These are phyloP conservation scores for Phytophthora constricta DNA, from an alignment of 352 stramenopile species.

Conservation along the genomic window DNA sequence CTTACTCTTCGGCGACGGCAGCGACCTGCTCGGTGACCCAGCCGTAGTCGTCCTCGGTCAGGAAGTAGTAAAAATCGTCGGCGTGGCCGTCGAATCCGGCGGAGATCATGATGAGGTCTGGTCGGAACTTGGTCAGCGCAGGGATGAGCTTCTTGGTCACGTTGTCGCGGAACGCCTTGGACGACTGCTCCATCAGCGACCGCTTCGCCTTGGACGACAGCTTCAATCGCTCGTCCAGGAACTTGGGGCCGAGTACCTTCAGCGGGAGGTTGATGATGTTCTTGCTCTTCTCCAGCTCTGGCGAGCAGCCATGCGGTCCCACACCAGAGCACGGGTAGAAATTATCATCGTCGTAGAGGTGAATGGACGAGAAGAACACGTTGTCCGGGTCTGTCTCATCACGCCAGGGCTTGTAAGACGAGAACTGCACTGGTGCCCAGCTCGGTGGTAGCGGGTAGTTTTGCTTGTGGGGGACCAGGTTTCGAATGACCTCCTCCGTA, in stretches of 20 bases:
- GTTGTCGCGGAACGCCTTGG: constrained; percentile 50
- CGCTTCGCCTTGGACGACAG: constrained; percentile 63
- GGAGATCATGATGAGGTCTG: constrained; percentile 76
- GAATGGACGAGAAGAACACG: constrained; percentile 72
- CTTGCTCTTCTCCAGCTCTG: constrained; percentile 47
- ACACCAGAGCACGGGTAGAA: constrained; percentile 70
- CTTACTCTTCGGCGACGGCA: constrained; percentile 92
- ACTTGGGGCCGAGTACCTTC: constrained; percentile 55
- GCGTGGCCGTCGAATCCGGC: constrained; percentile 71
- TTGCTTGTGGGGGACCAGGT: constrained; percentile 66
- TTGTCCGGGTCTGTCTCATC: constrained; percentile 69
- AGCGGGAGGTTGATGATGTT: constrained; percentile 70
- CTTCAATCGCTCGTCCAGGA: constrained; percentile 64
- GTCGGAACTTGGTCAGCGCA: constrained; percentile 51
- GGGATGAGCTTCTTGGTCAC: constrained; percentile 55
- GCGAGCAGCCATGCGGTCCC: constrained; percentile 53
- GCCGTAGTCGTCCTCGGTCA: constrained; percentile 87
- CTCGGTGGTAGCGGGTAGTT: constrained; percentile 69
- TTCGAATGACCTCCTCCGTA: constrained; percentile 70
- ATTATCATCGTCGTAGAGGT: constrained; percentile 67
- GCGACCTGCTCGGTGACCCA: constrained; percentile 88
- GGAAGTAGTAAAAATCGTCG: constrained; percentile 75
- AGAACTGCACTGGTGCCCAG: constrained; percentile 63
- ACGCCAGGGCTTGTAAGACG: constrained; percentile 73
- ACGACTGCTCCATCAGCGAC: constrained; percentile 55